Evolutionary conservation across 208 protist genomes (phyloP).

Genomic region (Wallacemonas sp.): DNA sequence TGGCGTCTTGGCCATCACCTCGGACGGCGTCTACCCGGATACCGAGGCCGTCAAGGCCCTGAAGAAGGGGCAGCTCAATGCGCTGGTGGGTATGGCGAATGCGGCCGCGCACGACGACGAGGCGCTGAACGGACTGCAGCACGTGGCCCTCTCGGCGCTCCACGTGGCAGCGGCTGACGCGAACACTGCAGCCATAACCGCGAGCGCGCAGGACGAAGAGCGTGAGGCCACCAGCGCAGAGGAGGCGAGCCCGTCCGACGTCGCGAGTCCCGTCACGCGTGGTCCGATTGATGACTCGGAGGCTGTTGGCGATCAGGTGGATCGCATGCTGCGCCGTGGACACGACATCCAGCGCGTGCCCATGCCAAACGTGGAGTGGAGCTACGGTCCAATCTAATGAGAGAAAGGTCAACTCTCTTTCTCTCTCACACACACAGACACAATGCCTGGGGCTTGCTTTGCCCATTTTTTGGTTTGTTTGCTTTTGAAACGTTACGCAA

Average conservation of each 20-base stretch:
- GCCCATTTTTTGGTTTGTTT: constrained; percentile 13
- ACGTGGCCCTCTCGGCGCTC: neutral
- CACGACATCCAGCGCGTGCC: constrained; percentile 48
- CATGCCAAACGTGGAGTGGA: constrained; percentile 63
- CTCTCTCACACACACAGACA: neutral
- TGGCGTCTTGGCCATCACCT: constrained; percentile 12
- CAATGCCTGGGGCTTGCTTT: neutral
- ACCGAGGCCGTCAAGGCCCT: neutral
- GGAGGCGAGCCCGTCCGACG: neutral
- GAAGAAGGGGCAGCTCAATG: neutral
- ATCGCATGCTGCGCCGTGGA: constrained; percentile 27
- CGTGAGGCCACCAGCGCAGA: too few species aligned
- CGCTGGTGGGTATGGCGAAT: constrained; percentile 3
- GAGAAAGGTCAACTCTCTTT: neutral
- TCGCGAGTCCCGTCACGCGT: neutral
- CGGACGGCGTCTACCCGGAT: constrained; percentile 14
- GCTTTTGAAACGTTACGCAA: too few species aligned
- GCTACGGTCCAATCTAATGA: constrained; percentile 31
- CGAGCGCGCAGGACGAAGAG: too few species aligned
- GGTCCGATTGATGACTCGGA: neutral
- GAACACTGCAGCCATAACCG: neutral
- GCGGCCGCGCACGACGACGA: neutral
- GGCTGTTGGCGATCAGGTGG: constrained; percentile 16
- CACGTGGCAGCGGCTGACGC: neutral
- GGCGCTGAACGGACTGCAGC: neutral